Evolutionary conservation across 768 basidiomycete genomes (phyloP).

Genomic region (Phylloporus scabripes): DNA sequence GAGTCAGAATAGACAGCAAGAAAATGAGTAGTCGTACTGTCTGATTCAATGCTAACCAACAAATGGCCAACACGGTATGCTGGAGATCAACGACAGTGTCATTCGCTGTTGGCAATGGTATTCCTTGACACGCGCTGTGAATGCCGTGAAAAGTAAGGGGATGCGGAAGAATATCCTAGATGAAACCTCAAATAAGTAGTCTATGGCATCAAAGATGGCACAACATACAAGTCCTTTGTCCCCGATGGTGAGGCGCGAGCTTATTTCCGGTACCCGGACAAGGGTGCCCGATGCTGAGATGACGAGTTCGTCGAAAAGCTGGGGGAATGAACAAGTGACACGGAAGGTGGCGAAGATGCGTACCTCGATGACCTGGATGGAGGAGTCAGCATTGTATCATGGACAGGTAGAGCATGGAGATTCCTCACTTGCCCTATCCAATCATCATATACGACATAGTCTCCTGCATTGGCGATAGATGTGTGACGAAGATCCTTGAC

Average conservation of each 20-base stretch:
- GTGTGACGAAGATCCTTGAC: conserved; percentile 52
- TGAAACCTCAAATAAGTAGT: conserved; percentile 2
- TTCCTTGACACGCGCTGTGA: conserved; percentile 43
- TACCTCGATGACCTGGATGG: conserved; percentile 69
- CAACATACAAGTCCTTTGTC: conserved; percentile 64
- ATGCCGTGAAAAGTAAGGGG: conserved; percentile 42
- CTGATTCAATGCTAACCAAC: conserved; percentile 89
- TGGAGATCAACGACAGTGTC: conserved; percentile 69
- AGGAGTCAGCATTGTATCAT: conserved; percentile 10
- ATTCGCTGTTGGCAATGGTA: conserved; percentile 36
- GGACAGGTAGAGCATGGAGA: conserved; percentile 6
- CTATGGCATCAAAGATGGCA: background rate
- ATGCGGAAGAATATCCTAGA: conserved; percentile 63
- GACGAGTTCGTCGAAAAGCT: conserved; percentile 83
- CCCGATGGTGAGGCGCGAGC: conserved; percentile 69
- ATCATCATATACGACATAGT: conserved; percentile 76
- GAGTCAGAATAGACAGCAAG: conserved; percentile 2
- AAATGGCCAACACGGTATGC: conserved; percentile 73
- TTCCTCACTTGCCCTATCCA: conserved; percentile 83
- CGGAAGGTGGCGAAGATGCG: conserved; percentile 14
- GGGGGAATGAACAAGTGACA: conserved; percentile 11
- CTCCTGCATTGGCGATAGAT: conserved; percentile 64
- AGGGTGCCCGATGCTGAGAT: conserved; percentile 64
- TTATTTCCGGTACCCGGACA: conserved; percentile 72
- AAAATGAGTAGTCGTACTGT: conserved; percentile 41